phyloP scores from a whole-genome alignment of 2,329 filamentous ascomycete genomes.

The Curvularia hawaiiensis region DNA sequence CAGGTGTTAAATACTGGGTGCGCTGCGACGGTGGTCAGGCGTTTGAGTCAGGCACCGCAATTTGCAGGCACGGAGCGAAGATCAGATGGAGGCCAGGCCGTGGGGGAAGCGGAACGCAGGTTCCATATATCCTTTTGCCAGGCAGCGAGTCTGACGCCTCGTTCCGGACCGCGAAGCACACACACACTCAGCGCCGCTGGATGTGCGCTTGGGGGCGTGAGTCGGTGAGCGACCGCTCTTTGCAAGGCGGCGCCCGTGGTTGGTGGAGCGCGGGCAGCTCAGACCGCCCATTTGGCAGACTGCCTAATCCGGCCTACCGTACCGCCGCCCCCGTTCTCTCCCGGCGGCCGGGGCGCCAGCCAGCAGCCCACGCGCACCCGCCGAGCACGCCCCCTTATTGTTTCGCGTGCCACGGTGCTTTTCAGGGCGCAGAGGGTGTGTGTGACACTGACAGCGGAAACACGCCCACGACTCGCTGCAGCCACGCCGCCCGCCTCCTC shows the following conservation, averaged over 20 bases:
- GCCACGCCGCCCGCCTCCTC: no score
- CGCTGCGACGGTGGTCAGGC: conserved; percentile 30
- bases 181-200: conserved; percentile 3
- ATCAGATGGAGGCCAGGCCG: conserved; percentile 38
- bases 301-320: conserved; percentile 21
- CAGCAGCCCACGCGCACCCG: conserved; percentile 18
- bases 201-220: conserved; percentile 33
- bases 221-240: conserved; percentile 43
- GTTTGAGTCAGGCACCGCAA: conserved; percentile 44
- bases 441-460: conserved; percentile 21
- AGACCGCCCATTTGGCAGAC: conserved; percentile 21
- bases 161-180: conserved; percentile 21
- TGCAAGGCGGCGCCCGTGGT: conserved; percentile 26
- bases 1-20: conserved; percentile 12
- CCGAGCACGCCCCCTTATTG: conserved; percentile 7
- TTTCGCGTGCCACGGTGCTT: conserved; percentile 10
- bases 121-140: conserved; percentile 42
- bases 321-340: conserved; percentile 33
- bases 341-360: conserved; percentile 32
- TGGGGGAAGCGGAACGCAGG: conserved; percentile 33
- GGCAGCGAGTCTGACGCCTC: conserved; percentile 28
- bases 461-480: conserved; percentile 12
- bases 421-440: conserved; percentile 6
- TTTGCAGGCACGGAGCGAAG: conserved; percentile 34
- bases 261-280: conserved; percentile 20